These are phyloP conservation scores for Cunninghamia lanceolata DNA, from an alignment of 75 land plant species.

Conservation along the genomic window DNA sequence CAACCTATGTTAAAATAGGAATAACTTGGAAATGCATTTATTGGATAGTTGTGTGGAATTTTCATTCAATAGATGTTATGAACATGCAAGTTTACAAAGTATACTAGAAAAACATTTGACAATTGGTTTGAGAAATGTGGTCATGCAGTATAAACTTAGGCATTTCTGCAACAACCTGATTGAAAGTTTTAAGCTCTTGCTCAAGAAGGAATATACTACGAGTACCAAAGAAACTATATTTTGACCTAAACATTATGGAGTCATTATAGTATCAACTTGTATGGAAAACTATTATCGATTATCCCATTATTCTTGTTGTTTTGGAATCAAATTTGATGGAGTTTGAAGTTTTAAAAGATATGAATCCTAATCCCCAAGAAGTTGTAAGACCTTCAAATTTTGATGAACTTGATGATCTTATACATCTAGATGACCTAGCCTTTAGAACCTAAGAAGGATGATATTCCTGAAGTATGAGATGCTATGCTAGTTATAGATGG, in stretches of 20 bases:
- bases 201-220: slow-evolving; percentile 35
- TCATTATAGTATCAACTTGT: slow-evolving; percentile 70
- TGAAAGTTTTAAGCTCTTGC: slow-evolving; percentile 40
- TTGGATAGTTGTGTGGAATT: too few relatives aligned
- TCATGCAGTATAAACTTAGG: slow-evolving; percentile 26
- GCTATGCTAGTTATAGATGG: slow-evolving; percentile 92
- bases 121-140: slow-evolving; percentile 40
- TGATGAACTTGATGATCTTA: too few relatives aligned
- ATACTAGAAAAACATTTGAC: slow-evolving; percentile 64
- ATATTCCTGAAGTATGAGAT: slow-evolving; percentile 47
- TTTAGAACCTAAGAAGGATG: slow-evolving; percentile 14
- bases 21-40: too few relatives aligned
- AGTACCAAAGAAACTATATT: slow-evolving; percentile 40
- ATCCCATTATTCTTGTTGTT: slow-evolving; percentile 74
- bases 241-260: slow-evolving; percentile 53
- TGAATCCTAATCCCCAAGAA: too few relatives aligned
- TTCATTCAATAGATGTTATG: too few relatives aligned
- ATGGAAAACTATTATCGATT: slow-evolving; percentile 54
- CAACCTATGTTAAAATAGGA: too few relatives aligned
- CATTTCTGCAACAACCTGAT: slow-evolving; percentile 33
- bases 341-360: too few relatives aligned
- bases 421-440: too few relatives aligned
- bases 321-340: too few relatives aligned
- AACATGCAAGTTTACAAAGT: slow-evolving; percentile 36
- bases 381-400: too few relatives aligned